Evolutionary conservation across 768 basidiomycete species (phyloP), one percentile per base, ranked within the genome.

Genomic region (Mycena rosella): DNA sequence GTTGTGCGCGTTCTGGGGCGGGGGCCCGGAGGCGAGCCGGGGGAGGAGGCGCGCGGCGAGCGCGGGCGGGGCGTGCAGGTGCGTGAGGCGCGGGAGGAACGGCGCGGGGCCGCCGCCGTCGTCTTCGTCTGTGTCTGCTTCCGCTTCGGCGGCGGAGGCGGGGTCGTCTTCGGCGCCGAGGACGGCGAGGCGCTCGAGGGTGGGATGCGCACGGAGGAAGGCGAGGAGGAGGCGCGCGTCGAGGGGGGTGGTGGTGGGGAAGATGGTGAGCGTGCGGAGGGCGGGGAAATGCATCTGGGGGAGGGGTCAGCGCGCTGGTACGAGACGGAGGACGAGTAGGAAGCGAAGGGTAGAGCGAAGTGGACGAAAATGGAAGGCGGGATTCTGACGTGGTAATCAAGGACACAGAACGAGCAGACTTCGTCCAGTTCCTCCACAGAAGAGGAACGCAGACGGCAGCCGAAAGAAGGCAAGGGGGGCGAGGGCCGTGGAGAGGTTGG

Each of bases 11-110:
- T 26, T 14, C 24, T 27, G n/a, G 40, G 10, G 48, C 2, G 42
- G 49, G 10, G 70, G 48, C 45, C 59, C 53, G 7, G 38, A 27
- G 22, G 66, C 49, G n/a, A 64, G 36, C 6, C 63, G 36, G 15
- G 65, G 63, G 20, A 71, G 63, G 5, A 71, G 1, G 14, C 40
- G 30, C 34, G 54, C 52, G 10, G 63, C 54, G 22, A 71, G 59
- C 29, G 55, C 54, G 20, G 70, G 66, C n/a, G 66, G 63, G 10
- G 70, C 70, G 58, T 71, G 70, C 26, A 71, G 66, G 55, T 71
- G 70, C 27, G 70, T 68, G 3, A 71, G 56, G 29, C 63, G 48
- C 26, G 70, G 70, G 53, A 71, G 66, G 63, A 71, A 71, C 5
- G 65, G 38, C 38, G 38, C 17, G 49, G 0, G n/a, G n/a, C n/a